These are phyloP conservation scores for Hansenula lynferdii DNA, from an alignment of 1,139 yeast genomes.

Conservation along the genomic window DNA sequence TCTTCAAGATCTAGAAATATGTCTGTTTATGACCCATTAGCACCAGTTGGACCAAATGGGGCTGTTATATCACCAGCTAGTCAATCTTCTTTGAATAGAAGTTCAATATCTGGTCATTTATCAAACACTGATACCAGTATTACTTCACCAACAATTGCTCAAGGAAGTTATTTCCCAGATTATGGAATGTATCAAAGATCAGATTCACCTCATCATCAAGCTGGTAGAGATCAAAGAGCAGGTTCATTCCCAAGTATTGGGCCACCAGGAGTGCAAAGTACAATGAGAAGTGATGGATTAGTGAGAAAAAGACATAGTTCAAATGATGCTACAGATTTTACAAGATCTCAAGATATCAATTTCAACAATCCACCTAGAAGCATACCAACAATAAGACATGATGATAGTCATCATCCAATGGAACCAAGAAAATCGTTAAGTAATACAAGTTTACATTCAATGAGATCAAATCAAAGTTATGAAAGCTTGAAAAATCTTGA, in stretches of 20 bases:
- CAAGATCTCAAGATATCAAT: conserved; percentile 11
- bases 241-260: conserved; percentile 19
- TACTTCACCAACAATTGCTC: conserved; percentile 11
- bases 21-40: conserved; percentile 32
- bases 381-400: conserved; percentile 16
- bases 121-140: conserved; percentile 10
- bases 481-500: background rate
- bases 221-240: conserved; percentile 15
- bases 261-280: conserved; percentile 11
- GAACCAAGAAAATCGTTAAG: conserved; percentile 9
- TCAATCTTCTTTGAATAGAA: conserved; percentile 6
- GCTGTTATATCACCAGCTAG: conserved; percentile 9
- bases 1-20: conserved; percentile 25
- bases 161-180: conserved; percentile 17
- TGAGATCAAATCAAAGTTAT: conserved; percentile 1
- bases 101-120: conserved; percentile 11
- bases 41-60: conserved; percentile 25
- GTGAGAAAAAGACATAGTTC: conserved; percentile 22
- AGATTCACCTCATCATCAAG: conserved; percentile 11
- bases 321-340: conserved; percentile 14
- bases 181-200: conserved; percentile 7
- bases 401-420: background rate
- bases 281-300: conserved; percentile 11
- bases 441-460: conserved; percentile 5
- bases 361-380: conserved; percentile 27